These are phyloP conservation scores for Cyanidium caldarium DNA, from an alignment of 23 red algal species.

Conservation along the genomic window DNA sequence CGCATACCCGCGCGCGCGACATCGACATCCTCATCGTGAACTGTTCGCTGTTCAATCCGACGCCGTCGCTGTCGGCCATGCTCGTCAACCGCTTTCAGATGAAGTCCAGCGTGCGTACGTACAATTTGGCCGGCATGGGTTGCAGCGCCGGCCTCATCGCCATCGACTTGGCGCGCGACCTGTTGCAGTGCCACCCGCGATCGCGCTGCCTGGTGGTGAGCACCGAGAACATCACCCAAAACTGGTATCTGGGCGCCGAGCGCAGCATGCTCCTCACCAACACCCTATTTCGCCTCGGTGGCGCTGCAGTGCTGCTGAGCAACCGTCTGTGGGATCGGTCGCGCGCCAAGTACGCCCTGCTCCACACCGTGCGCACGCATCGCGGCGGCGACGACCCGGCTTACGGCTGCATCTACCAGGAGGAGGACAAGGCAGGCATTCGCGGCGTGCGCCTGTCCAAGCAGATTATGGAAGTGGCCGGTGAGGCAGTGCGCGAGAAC, in stretches of 20 bases:
- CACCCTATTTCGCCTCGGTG: slow-evolving; percentile 84
- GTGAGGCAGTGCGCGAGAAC: slow-evolving; percentile 66
- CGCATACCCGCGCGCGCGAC: slow-evolving; percentile 12
- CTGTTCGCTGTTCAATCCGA: slow-evolving; percentile 86
- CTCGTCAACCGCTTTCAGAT: slow-evolving; percentile 94
- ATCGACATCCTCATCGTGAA: slow-evolving; percentile 91
- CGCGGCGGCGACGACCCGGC: slow-evolving; percentile 72
- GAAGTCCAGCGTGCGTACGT: slow-evolving; percentile 54
- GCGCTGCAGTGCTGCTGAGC: slow-evolving; percentile 56
- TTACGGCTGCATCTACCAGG: slow-evolving; percentile 84
- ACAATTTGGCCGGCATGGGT: slow-evolving; percentile 86
- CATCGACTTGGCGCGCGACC: slow-evolving; percentile 67
- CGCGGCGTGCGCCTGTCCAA: slow-evolving; percentile 89
- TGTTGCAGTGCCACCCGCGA: slow-evolving; percentile 54
- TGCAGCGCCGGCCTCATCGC: slow-evolving; percentile 84
- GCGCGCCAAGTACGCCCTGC: slow-evolving; percentile 44
- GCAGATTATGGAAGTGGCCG: slow-evolving; percentile 95
- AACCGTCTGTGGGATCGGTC: slow-evolving; percentile 20
- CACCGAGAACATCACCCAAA: slow-evolving; percentile 97
- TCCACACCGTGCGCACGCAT: slow-evolving; percentile 81
- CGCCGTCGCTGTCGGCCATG: slow-evolving; percentile 86
- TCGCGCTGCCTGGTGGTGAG: slow-evolving; percentile 54
- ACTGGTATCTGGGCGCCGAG: slow-evolving; percentile 90
- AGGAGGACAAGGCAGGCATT: slow-evolving; percentile 67
- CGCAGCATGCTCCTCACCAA: slow-evolving; percentile 87